Conservation (phyloP, 1,284 basidiomycete species). For the Cutaneotrichosporon dermatis region DNA sequence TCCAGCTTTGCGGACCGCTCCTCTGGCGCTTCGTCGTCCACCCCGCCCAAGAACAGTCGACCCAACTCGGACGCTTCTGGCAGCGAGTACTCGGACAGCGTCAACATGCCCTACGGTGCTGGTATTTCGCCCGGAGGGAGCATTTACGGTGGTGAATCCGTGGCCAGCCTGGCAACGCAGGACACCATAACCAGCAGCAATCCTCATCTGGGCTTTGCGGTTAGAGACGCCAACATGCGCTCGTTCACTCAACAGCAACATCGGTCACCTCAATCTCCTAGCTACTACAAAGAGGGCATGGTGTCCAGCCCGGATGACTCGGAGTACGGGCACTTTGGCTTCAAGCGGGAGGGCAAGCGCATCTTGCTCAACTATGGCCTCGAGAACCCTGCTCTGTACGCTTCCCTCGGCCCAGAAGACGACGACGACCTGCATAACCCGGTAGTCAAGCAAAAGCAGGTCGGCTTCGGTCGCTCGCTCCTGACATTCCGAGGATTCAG, state of each 20-base stretch:
- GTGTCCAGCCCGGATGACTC: background rate
- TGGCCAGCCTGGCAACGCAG: background rate
- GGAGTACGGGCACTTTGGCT: constrained; percentile 8
- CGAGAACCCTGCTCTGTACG: constrained; percentile 32
- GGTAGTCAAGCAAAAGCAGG: constrained; percentile 10
- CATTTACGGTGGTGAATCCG: constrained; percentile 1
- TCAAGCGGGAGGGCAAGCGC: constrained; percentile 5
- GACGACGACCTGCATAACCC: constrained; percentile 48
- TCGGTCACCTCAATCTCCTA: too few species aligned
- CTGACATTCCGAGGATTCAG: constrained; percentile 7
- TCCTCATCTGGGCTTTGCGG: background rate
- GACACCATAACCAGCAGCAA: background rate
- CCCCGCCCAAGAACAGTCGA: background rate
- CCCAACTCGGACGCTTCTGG: background rate
- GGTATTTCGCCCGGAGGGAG: background rate
- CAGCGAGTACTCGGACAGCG: background rate
- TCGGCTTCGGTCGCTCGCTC: constrained; percentile 9
- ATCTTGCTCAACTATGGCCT: constrained; percentile 8
- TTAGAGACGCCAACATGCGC: background rate
- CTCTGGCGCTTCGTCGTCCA: background rate
- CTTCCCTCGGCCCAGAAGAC: constrained; percentile 35
- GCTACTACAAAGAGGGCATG: too few species aligned
- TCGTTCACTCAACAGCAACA: background rate
- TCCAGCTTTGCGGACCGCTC: background rate
- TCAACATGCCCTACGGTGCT: background rate